Conservation (phyloP, 176 grass and related monocot genomes). For the Stipa capillata region DNA sequence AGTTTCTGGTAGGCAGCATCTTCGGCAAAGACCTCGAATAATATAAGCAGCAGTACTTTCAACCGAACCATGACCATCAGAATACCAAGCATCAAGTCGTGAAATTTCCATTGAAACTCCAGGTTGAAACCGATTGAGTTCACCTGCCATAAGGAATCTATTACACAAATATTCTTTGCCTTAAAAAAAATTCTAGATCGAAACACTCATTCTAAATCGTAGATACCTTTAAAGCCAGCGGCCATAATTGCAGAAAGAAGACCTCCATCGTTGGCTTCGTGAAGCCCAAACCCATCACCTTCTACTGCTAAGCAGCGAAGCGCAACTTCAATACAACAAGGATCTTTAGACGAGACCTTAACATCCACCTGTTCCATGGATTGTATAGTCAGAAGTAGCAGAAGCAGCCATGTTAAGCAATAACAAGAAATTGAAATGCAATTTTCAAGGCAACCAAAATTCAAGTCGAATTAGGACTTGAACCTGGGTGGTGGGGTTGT, state of each 20-base stretch:
- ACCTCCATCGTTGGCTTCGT: conserved; percentile 88
- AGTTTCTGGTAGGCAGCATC: conserved; percentile 88
- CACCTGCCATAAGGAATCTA: conserved; percentile 38
- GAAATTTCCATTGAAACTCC: conserved; percentile 94
- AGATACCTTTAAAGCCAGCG: conserved; percentile 86
- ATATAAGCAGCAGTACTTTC: conserved; percentile 65
- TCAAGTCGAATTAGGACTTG: no score
- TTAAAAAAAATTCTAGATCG: not conserved
- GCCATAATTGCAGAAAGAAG: conserved; percentile 80
- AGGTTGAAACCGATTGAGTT: conserved; percentile 90
- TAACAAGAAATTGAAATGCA: not conserved
- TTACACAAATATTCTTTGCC: not conserved
- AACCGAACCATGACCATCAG: conserved; percentile 46
- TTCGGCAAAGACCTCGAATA: conserved; percentile 68
- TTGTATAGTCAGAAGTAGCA: conserved; percentile 6
- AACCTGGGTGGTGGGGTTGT: no score
- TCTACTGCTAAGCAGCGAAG: conserved; percentile 65
- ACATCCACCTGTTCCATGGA: conserved; percentile 58
- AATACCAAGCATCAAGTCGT: conserved; percentile 96
- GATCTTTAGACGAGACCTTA: conserved; percentile 53
- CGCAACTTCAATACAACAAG: conserved; percentile 71
- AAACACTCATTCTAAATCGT: not conserved
- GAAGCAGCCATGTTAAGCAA: not conserved
- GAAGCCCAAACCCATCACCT: conserved; percentile 76
- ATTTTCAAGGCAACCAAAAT: no score